Percentiles rank a stretch among this genome's conserved stretches.
These are phyloP conservation scores for Phaeophleospora eucalypticola DNA, from an alignment of 2,329 filamentous ascomycete genomes.

Conservation along the genomic window DNA sequence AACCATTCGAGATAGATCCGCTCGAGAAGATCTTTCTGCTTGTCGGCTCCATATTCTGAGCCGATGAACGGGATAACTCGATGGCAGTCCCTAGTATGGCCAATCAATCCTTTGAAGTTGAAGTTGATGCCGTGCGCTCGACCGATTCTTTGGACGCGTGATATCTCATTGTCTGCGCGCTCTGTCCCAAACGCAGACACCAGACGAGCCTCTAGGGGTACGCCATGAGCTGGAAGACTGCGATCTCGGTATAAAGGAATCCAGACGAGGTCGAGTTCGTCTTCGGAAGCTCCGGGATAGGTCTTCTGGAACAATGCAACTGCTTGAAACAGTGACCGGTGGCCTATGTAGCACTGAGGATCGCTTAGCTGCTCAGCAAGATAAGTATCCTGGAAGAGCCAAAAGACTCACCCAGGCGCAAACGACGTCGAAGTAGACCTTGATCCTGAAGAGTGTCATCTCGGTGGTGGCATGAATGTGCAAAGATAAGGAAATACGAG, in stretches of 20 bases:
- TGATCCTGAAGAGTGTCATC: constrained; percentile 6
- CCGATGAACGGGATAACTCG: background rate
- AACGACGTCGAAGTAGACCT: constrained; percentile 5
- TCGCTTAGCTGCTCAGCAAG: background rate
- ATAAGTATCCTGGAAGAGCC: too few species aligned
- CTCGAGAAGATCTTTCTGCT: constrained; percentile 4
- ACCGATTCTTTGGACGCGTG: constrained; percentile 1
- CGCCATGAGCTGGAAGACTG: constrained; percentile 1
- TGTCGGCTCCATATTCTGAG: background rate
- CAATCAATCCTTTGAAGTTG: constrained; percentile 1
- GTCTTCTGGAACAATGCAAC: constrained; percentile 5
- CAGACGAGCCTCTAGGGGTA: background rate
- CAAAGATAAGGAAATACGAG: too few species aligned
- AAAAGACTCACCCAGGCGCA: constrained; percentile 5
- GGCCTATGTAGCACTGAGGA: constrained; percentile 6
- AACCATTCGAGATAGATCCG: constrained; percentile 1
- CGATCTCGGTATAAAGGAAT: constrained; percentile 6
- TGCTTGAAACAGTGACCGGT: constrained; percentile 5
- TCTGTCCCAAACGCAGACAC: constrained; percentile 1
- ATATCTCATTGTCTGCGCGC: background rate
- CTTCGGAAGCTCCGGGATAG: constrained; percentile 1
- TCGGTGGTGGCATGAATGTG: background rate
- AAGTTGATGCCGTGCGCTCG: constrained; percentile 1
- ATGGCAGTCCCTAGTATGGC: constrained; percentile 1
- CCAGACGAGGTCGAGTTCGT: background rate